phyloP scores from a whole-genome alignment of 2,329 filamentous ascomycete species.

The Fusarium pseudoanthophilum region DNA sequence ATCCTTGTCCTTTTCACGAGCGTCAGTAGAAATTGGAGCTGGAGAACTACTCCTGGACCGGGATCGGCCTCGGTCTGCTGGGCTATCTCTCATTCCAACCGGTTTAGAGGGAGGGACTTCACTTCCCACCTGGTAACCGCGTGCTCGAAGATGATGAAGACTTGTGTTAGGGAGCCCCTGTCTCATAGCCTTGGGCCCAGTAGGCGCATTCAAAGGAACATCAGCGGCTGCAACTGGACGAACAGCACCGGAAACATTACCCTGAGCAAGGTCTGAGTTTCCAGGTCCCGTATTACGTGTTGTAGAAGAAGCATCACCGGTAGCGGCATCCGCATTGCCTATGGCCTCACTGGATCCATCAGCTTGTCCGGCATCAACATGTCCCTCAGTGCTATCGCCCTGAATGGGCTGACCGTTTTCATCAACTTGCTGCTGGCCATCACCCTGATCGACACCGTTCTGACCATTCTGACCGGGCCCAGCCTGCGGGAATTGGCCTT shows the following conservation, averaged over 20 bases:
- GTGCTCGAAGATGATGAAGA: constrained; percentile 70
- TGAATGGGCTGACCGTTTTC: constrained; percentile 53
- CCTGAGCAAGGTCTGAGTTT: constrained; percentile 22
- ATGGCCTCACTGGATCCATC: constrained; percentile 46
- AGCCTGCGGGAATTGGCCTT: constrained; percentile 47
- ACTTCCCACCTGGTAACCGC: constrained; percentile 60
- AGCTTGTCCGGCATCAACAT: constrained; percentile 33
- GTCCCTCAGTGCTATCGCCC: constrained; percentile 32
- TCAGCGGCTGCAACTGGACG: constrained; percentile 50
- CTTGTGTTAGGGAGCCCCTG: constrained; percentile 87
- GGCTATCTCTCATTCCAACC: constrained; percentile 30
- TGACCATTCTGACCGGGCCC: constrained; percentile 40
- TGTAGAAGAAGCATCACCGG: constrained; percentile 36
- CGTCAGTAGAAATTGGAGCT: constrained; percentile 25
- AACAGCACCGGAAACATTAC: constrained; percentile 42
- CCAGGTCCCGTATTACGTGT: constrained; percentile 35
- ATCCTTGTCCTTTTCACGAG: constrained; percentile 52
- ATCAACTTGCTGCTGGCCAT: constrained; percentile 49
- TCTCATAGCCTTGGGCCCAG: constrained; percentile 93
- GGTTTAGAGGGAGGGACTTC: constrained; percentile 47
- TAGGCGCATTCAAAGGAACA: constrained; percentile 79
- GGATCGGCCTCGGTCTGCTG: constrained; percentile 48
- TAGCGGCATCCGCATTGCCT: constrained; percentile 43
- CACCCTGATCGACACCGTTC: constrained; percentile 29
- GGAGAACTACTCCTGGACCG: constrained; percentile 62